Conservation (phyloP, 108 stramenopile genomes). For the Asterionellopsis glacialis region DNA sequence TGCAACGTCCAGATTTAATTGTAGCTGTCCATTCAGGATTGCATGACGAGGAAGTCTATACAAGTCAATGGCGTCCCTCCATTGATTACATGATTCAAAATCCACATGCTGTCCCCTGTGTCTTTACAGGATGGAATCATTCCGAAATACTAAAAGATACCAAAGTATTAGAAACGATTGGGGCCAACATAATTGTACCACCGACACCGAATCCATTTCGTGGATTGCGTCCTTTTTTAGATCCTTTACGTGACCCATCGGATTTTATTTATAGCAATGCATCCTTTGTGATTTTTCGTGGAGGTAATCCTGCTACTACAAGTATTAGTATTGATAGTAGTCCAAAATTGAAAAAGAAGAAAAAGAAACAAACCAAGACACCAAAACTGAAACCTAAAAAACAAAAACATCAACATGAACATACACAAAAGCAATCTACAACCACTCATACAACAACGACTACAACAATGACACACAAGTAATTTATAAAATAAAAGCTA, state of each 20-base stretch:
- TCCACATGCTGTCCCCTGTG: not conserved
- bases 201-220: slow-evolving; percentile 13
- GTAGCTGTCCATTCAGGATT: not conserved
- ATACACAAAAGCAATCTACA: no score
- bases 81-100: not conserved
- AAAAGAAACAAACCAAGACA: no score
- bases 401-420: no score
- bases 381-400: no score
- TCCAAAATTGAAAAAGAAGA: no score
- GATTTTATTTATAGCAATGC: slow-evolving; percentile 8
- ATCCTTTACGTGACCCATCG: not conserved
- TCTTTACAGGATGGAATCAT: not conserved
- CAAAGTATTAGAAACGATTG: not conserved
- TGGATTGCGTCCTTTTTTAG: slow-evolving; percentile 7
- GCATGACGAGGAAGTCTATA: not conserved
- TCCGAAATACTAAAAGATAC: not conserved
- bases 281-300: not conserved
- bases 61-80: not conserved
- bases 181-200: not conserved
- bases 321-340: no score
- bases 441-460: no score
- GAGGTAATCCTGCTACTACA: no score
- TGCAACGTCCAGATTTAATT: not conserved
- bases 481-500: no score
- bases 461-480: no score